These are phyloP conservation scores for Bolboschoenoplectus hybrid DNA, from an alignment of 202 grass and related monocot genomes.

Conservation along the genomic window DNA sequence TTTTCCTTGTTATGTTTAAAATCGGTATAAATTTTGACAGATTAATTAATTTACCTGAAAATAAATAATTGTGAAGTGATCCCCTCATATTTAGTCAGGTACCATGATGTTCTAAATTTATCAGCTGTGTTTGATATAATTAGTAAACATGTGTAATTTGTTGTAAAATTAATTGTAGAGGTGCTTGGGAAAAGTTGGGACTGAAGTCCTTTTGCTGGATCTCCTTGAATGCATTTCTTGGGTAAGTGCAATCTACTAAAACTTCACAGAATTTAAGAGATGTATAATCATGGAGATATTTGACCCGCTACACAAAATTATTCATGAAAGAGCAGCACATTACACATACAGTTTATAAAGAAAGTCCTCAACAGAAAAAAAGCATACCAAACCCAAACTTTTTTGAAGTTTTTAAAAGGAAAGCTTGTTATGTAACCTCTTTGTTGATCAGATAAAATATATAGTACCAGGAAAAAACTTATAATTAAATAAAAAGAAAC, in stretches of 20 bases:
- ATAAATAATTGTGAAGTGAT: no score
- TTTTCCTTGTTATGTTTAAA: neutral
- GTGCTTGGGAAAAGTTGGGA: slow-evolving; percentile 46
- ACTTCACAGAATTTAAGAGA: no score
- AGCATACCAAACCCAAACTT: no score
- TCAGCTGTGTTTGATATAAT: neutral
- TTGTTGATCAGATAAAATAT: neutral
- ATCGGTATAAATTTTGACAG: neutral
- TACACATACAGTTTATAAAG: neutral
- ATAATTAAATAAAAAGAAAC: no score
- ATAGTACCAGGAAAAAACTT: no score
- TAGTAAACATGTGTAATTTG: neutral
- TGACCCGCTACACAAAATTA: neutral
- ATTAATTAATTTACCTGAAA: neutral
- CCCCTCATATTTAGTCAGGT: no score
- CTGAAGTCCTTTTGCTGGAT: slow-evolving; percentile 49
- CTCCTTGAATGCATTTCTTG: slow-evolving; percentile 50
- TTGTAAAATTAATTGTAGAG: slow-evolving; percentile 35
- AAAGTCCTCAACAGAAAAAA: neutral
- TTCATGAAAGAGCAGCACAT: neutral
- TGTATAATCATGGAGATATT: neutral
- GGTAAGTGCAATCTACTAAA: slow-evolving; percentile 32
- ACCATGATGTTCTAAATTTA: neutral
- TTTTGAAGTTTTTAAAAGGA: neutral
- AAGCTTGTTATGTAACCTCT: neutral